phyloP scores from a whole-genome alignment of 2,329 filamentous ascomycete genomes.

The Fusarium sp. region DNA sequence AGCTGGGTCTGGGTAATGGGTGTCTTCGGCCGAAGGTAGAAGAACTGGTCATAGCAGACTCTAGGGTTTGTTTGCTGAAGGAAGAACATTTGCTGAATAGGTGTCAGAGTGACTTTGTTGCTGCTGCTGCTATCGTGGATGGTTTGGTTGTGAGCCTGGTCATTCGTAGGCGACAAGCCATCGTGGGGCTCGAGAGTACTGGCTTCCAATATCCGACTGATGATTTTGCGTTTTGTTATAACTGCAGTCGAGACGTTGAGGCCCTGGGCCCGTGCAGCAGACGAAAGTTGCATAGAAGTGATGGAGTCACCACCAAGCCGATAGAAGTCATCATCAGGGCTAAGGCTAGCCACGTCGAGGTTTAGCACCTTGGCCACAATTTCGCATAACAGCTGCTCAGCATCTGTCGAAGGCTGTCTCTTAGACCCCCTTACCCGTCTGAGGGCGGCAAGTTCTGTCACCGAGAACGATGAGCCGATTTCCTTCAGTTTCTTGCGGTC shows the following conservation, averaged over 20 bases:
- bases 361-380: slow-evolving; percentile 7
- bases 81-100: slow-evolving; percentile 28
- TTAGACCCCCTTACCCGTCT: not conserved
- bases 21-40: slow-evolving; percentile 15
- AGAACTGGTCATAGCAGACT: slow-evolving; percentile 19
- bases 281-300: slow-evolving; percentile 28
- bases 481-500: slow-evolving; percentile 16
- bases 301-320: slow-evolving; percentile 23
- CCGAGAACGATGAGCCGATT: slow-evolving; percentile 14
- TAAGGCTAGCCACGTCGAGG: not conserved
- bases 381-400: slow-evolving; percentile 6
- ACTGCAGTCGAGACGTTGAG: slow-evolving; percentile 9
- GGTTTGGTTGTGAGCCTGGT: no score
- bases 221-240: slow-evolving; percentile 8
- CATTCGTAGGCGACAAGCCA: no score
- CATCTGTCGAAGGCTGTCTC: slow-evolving; percentile 6
- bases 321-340: slow-evolving; percentile 18
- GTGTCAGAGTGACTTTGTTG: not conserved
- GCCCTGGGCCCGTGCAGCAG: slow-evolving; percentile 12
- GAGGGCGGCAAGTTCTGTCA: slow-evolving; percentile 7
- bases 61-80: slow-evolving; percentile 15
- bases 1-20: not conserved
- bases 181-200: no score
- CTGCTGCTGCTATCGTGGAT: not conserved
- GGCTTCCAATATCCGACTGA: slow-evolving; percentile 10